phyloP scores from a whole-genome alignment of 163 green algal species.

The Smithsoniella earleae region DNA sequence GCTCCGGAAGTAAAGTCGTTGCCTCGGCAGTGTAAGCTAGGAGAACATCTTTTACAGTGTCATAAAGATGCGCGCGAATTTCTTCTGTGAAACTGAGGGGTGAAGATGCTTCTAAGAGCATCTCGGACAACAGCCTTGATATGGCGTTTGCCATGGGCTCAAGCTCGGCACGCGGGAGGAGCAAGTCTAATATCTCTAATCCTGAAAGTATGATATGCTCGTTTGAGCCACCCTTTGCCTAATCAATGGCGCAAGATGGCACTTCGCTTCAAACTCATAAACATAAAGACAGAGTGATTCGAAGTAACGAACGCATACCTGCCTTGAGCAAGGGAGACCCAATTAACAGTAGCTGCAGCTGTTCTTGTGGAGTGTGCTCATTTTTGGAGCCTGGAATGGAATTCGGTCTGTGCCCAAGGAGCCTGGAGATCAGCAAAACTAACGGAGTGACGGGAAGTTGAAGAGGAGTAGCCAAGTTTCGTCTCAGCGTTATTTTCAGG shows the following conservation, averaged over 20 bases:
- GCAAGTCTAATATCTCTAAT: not conserved
- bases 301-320: not conserved
- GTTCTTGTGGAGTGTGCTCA: not conserved
- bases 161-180: no score
- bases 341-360: not conserved
- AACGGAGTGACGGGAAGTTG: not conserved
- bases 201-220: not conserved
- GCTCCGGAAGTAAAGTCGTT: not conserved
- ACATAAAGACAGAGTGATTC: not conserved
- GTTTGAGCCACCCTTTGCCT: not conserved
- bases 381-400: not conserved
- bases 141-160: not conserved
- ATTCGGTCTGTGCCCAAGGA: not conserved
- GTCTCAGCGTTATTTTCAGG: not conserved
- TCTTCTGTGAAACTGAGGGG: not conserved
- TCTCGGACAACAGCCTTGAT: not conserved
- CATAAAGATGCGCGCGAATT: not conserved
- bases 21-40: not conserved
- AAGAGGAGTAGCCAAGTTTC: not conserved
- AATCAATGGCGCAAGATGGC: not conserved
- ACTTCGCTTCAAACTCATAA: not conserved
- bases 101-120: not conserved
- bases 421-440: not conserved
- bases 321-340: not conserved
- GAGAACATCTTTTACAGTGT: not conserved